These are phyloP conservation scores for Microdochium nivale DNA, from an alignment of 2,329 filamentous ascomycete species.

Conservation along the genomic window DNA sequence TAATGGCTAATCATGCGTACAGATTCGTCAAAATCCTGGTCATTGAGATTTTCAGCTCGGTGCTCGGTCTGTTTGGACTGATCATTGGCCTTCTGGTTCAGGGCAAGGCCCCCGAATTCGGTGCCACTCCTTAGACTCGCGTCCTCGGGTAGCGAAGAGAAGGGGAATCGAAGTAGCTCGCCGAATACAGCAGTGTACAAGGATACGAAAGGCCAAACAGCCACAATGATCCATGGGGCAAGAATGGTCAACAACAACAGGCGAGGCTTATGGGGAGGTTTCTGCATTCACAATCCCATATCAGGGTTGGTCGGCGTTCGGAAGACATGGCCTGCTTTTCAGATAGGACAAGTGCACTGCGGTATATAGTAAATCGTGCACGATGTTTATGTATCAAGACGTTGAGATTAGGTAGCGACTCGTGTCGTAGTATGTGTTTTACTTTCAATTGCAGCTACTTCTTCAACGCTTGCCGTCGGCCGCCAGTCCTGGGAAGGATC, in stretches of 20 bases:
- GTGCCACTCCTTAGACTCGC: conserved; percentile 13
- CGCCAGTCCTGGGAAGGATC: too few relatives aligned
- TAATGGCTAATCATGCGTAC: not conserved
- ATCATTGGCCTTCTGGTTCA: conserved; percentile 89
- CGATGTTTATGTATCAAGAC: not conserved
- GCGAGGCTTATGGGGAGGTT: conserved; percentile 9
- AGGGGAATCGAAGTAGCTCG: not conserved
- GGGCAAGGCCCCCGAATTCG: conserved; percentile 73
- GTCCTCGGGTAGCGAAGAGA: too few relatives aligned
- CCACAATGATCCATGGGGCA: conserved; percentile 1
- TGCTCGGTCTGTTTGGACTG: conserved; percentile 89
- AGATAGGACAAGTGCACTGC: not conserved
- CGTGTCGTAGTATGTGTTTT: not conserved
- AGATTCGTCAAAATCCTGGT: conserved; percentile 99
- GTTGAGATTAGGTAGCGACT: not conserved
- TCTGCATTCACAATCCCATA: conserved; percentile 11
- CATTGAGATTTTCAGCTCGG: conserved; percentile 98
- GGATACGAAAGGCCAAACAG: conserved; percentile 2
- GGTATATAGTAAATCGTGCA: not conserved
- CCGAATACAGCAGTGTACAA: not conserved
- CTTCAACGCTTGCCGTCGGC: too few relatives aligned
- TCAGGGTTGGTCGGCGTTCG: conserved; percentile 13
- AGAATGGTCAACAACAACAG: not conserved
- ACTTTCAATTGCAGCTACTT: too few relatives aligned
- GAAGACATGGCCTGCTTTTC: conserved; percentile 5